phyloP scores from a whole-genome alignment of 2,329 filamentous ascomycete species.

The Penicillium sp. region DNA sequence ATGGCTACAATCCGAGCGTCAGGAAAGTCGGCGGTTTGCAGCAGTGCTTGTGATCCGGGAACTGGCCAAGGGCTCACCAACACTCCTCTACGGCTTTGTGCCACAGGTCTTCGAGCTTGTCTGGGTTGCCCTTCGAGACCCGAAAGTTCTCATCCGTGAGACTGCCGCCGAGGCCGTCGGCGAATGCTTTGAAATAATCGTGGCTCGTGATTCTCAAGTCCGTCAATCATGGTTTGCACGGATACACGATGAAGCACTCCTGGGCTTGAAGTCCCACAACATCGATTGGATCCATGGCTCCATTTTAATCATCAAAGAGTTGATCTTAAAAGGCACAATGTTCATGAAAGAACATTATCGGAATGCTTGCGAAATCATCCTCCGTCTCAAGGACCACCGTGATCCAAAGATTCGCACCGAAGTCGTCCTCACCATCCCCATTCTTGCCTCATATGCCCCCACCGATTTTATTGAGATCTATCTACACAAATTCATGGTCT shows the following conservation, averaged over 20 bases:
- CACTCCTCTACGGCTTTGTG: constrained; percentile 92
- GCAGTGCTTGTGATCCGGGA: constrained; percentile 89
- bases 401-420: constrained; percentile 85
- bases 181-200: constrained; percentile 93
- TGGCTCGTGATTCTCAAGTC: constrained; percentile 84
- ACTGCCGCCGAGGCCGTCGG: constrained; percentile 91
- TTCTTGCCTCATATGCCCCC: constrained; percentile 88
- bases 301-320: constrained; percentile 84
- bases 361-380: constrained; percentile 87
- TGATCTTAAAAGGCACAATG: constrained; percentile 94
- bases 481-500: constrained; percentile 95
- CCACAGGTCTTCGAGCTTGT: constrained; percentile 94
- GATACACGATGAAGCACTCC: constrained; percentile 81
- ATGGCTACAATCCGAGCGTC: constrained; percentile 91
- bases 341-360: constrained; percentile 97
- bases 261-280: constrained; percentile 74
- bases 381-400: constrained; percentile 87
- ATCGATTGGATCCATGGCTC: constrained; percentile 93
- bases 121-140: constrained; percentile 89
- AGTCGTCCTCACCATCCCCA: constrained; percentile 85
- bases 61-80: constrained; percentile 87
- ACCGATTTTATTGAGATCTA: constrained; percentile 84
- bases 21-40: constrained; percentile 90
- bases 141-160: constrained; percentile 84
- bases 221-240: constrained; percentile 85